These are phyloP conservation scores for Fusarium sp. DNA, from an alignment of 2,329 filamentous ascomycete genomes.

Conservation along the genomic window DNA sequence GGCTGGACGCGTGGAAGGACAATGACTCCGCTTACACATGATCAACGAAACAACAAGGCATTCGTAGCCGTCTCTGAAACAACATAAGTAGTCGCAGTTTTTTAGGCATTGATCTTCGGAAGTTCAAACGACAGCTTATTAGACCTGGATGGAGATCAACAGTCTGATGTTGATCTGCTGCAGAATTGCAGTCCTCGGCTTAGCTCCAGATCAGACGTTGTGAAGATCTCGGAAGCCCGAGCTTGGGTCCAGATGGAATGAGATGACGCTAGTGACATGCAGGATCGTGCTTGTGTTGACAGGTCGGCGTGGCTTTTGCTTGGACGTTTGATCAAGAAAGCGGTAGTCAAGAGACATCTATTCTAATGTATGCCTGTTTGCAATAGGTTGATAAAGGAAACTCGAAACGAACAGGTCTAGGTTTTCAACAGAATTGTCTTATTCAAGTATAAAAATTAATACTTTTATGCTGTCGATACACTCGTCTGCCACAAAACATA, in stretches of 20 bases:
- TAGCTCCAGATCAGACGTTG: slow-evolving; percentile 29
- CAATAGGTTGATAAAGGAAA: too few relatives aligned
- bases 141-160: slow-evolving; percentile 10
- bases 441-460: too few relatives aligned
- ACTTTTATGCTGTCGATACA: too few relatives aligned
- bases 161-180: slow-evolving; percentile 18
- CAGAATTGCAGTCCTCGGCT: slow-evolving; percentile 13
- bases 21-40: background rate
- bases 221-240: slow-evolving; percentile 29
- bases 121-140: too few relatives aligned
- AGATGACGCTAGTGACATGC: slow-evolving; percentile 25
- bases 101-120: slow-evolving; percentile 13
- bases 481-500: background rate
- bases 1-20: background rate
- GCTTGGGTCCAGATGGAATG: slow-evolving; percentile 3
- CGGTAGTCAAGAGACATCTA: too few relatives aligned
- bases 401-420: too few relatives aligned
- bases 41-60: background rate
- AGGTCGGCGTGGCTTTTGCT: slow-evolving; percentile 13
- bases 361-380: too few relatives aligned
- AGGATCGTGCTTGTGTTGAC: slow-evolving; percentile 17
- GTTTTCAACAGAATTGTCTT: too few relatives aligned
- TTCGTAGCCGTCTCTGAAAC: too few relatives aligned
- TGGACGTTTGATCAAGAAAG: background rate
- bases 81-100: background rate